phyloP scores from a whole-genome alignment of 2,329 filamentous ascomycete species.

The Pezicula neosporulosa region DNA sequence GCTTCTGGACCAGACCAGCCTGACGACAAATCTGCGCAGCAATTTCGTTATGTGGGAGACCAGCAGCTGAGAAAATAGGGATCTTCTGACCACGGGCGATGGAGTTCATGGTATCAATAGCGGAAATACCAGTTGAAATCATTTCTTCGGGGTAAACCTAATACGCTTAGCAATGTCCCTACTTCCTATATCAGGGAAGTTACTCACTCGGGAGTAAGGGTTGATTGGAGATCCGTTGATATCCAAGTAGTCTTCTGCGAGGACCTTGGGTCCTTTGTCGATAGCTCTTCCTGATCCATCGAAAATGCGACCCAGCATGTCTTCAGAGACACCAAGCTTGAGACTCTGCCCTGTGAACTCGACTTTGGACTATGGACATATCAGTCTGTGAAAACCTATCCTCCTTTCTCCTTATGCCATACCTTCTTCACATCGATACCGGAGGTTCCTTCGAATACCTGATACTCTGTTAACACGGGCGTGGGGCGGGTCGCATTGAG shows the following conservation, averaged over 20 bases:
- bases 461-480: slow-evolving; percentile 28
- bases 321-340: slow-evolving; percentile 98
- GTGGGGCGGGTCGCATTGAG: slow-evolving; percentile 3
- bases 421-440: slow-evolving; percentile 99
- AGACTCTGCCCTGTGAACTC: slow-evolving; percentile 96
- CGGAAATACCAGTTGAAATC: slow-evolving; percentile 99
- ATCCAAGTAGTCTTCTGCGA: slow-evolving; percentile 96
- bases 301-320: slow-evolving; percentile 99
- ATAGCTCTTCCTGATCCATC: slow-evolving; percentile 97
- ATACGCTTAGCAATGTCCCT: not conserved
- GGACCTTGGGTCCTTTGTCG: slow-evolving; percentile 97
- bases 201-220: slow-evolving; percentile 85
- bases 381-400: slow-evolving; percentile 8
- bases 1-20: slow-evolving; percentile 77
- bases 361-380: slow-evolving; percentile 72
- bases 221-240: slow-evolving; percentile 99
- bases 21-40: slow-evolving; percentile 98
- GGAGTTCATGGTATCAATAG: slow-evolving; percentile 97
- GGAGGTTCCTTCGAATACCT: slow-evolving; percentile 96
- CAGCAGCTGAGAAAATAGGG: slow-evolving; percentile 96
- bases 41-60: slow-evolving; percentile 99
- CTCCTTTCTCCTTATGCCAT: slow-evolving; percentile 20
- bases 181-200: not conserved
- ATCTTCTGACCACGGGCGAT: slow-evolving; percentile 99
- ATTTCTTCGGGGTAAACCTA: slow-evolving; percentile 99